Base-by-base conservation (phyloP, 2,329 filamentous ascomycete genomes). In the Botryotinia convoluta region DNA sequence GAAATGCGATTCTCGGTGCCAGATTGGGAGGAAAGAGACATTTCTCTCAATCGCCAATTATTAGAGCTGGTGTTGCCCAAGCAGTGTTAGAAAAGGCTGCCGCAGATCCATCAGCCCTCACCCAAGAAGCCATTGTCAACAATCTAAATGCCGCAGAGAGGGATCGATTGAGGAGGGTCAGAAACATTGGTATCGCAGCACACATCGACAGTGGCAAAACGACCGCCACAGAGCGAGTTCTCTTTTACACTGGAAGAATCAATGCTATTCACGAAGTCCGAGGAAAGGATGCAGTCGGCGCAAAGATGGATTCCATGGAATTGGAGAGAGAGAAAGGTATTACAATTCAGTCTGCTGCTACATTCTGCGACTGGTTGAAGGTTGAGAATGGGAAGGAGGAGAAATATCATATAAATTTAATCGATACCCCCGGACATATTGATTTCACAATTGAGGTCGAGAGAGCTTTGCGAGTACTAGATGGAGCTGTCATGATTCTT, bases 271-370 rank as follows among this genome's bases (percentile, higher is more conserved):
- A 99, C 86, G 96, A 99, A 84, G 96, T 99, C 61, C 90, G 96
- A 80, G 94, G 94, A 74, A 95, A 95, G 81, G 96, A 99, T 87
- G 90, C 93, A 51, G 94, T 98, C 59, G 96, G 96, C 77, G 96
- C 96, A 75, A 99, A 99, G 86, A 99, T 99, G 96, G 96, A 99
- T 86, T 98, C 95, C 39, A 99, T 99, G 96, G 96, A 99, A 79
- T 87, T 99, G 78, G 96, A 99, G 85, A 89, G 96, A 83, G 96
- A 98, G 83, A 97, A 98, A 86, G 96, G 96, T 80, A 99, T 99
- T 82, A 99, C 96, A 73, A 99, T 99, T 80, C 95, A 99, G 83
- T 98, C 95, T 78, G 96, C 96, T 18, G 96, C 96, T 37, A 99
- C 96, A 0, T 99, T 97, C 83, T 97, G 94, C 83, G 95, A 99